Evolutionary conservation across 805 yeast species (phyloP), one percentile per base, ranked within the genome.

Genomic region (Kodamaea neixiangensis): DNA sequence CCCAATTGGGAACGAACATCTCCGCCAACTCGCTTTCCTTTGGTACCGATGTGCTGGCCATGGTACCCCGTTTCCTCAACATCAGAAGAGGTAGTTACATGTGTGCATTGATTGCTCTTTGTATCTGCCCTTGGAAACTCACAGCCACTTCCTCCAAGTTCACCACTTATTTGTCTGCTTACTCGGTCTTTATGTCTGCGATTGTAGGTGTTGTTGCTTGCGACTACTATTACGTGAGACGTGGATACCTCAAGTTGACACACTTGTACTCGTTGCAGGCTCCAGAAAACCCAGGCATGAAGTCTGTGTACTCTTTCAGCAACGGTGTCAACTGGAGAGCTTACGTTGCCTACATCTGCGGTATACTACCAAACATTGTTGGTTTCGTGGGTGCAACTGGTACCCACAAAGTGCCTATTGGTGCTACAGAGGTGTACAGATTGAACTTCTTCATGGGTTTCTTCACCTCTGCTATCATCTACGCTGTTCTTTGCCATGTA

Each of bases 321-420:
- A 69, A 62, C 29, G 97, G 97, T 37, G 59, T 82, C 67, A 89
- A 89, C 65, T 89, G 96, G 94, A 78, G 96, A 65, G 97, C 93
- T 1, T 84, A 81, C 57, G 82, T 77, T 31, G 94, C 97, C 1
- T 90, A 90, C 65, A 65, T 90, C 56, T 77, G 85, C 57, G 96
- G 96, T 50, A 85, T 91, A 53, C 72, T 83, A 33, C 94, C 96
- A 44, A 90, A 89, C 61, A 85, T 91, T 62, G 87, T 87, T 17
- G 97, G 97, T 1, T 90, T 90, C 60, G 93, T 86, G 5, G 90
- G 96, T 55, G 90, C 91, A 9, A 83, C 89, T 21, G 88, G 85
- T 35, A 79, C 83, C 14, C 78, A 75, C 53, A 50, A 46, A 7
- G 96, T 89, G n/a, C 96, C 96, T 21, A 72, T 73, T 45, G 96